Evolutionary conservation across 2,329 filamentous ascomycete genomes (phyloP), one percentile per base, ranked within the genome.

Genomic region (Fusarium graminum): DNA sequence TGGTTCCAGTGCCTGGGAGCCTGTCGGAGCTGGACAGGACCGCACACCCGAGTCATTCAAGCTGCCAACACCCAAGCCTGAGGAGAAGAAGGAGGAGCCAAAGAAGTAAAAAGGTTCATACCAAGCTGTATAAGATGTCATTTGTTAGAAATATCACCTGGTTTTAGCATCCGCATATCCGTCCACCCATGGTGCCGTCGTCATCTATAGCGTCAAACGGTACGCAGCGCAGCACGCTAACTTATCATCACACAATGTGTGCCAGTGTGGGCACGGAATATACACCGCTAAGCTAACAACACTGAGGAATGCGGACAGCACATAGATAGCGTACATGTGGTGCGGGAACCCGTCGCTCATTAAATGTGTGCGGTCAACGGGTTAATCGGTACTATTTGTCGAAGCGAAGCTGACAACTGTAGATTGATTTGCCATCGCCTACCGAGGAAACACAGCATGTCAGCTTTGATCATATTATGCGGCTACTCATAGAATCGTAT

Each of bases 11-110:
- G 86, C 86, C 14, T 90, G 87, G 88, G 88, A 89, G 82, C 88
- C 85, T 69, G 80, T 90, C 65, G 87, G 86, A 60, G 69, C 86
- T 65, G 94, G 94, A 72, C 80, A 88, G 55, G 88, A 97, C 80
- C 86, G 87, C 77, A 97, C 86, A 74, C 94, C 94, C 28, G 92
- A 95, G 75, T 85, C 80, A 77, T 98, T 98, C 85, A 97, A 97
- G 83, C 85, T 99, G 66, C 95, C 96, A 28, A 97, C 92, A 46
- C 92, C 95, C 52, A 97, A 97, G 83, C 94, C 95, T 6, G 95
- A 99, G 82, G 90, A 92, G 75, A 93, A 93, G 84, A 90, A 91
- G 78, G 92, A 94, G 79, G 92, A 94, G 81, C 87, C 91, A 74
- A 97, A 97, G 90, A 97, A 97, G 85, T 94, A 93, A 81, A 76